Evolutionary conservation across 1,284 basidiomycete genomes (phyloP).

Genomic region (Boletellus sp.): DNA sequence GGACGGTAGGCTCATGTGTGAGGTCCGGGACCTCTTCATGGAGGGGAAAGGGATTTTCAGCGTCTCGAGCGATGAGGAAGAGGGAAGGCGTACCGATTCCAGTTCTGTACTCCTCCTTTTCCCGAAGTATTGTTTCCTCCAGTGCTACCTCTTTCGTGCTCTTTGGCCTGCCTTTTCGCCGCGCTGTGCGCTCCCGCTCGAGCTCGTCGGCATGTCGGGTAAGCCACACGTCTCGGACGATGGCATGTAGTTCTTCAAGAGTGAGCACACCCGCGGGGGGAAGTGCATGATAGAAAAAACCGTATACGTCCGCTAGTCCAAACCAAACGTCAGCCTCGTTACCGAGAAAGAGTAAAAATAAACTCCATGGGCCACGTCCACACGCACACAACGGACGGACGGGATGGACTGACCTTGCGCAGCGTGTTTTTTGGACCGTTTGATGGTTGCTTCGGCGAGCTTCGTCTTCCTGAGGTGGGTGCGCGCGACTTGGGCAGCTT

Average conservation of each 20-base stretch:
- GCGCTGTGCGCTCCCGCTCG: conserved; percentile 55
- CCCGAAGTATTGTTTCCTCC: conserved; percentile 68
- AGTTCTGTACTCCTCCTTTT: conserved; percentile 73
- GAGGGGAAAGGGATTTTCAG: conserved; percentile 2
- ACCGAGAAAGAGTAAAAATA: too few species aligned
- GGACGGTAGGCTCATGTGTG: conserved; percentile 69
- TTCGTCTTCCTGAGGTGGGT: conserved; percentile 71
- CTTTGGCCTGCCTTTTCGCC: conserved; percentile 79
- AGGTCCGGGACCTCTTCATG: conserved; percentile 78
- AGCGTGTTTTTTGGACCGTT: conserved; percentile 55
- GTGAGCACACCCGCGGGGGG: conserved; percentile 62
- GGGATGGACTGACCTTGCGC: conserved; percentile 44
- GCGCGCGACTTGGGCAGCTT: conserved; percentile 77
- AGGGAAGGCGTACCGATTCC: conserved; percentile 66
- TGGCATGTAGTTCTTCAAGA: conserved; percentile 63
- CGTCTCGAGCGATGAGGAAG: neutral
- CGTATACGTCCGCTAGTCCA: conserved; percentile 63
- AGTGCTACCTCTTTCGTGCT: conserved; percentile 66
- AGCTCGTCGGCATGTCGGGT: conserved; percentile 70
- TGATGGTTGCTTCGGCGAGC: conserved; percentile 53
- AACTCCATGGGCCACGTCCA: too few species aligned
- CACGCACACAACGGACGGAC: too few species aligned
- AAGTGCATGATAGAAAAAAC: conserved; percentile 77
- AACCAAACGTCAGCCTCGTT: too few species aligned
- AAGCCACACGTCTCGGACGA: conserved; percentile 73